Evolutionary conservation across 2,329 filamentous ascomycete genomes (phyloP).

Genomic region (Epichloe glyceriae): DNA sequence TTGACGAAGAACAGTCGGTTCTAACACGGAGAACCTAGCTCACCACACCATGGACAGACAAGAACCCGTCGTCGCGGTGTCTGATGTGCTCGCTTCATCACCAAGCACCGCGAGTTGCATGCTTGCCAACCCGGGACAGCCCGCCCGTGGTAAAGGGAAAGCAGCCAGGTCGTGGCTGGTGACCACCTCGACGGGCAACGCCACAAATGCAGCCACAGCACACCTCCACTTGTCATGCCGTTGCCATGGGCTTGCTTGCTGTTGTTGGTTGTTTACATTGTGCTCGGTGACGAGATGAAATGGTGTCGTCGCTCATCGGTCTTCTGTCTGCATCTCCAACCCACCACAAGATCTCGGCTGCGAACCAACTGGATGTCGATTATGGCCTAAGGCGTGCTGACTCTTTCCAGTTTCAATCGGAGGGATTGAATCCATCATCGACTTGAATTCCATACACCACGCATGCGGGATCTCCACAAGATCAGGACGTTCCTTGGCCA

Average conservation of each 20-base stretch:
- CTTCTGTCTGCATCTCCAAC: neutral
- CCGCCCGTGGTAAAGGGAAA: neutral
- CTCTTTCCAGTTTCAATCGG: neutral
- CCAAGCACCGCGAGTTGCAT: no score
- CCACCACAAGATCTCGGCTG: neutral
- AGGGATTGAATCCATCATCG: neutral
- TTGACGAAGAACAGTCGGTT: no score
- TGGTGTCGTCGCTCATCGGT: neutral
- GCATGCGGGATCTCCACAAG: neutral
- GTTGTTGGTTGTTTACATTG: conserved; percentile 18
- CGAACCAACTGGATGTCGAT: neutral
- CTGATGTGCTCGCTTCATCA: no score
- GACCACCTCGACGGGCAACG: neutral
- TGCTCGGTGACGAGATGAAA: neutral
- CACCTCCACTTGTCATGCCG: neutral
- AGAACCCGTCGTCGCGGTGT: no score
- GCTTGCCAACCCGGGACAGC: no score
- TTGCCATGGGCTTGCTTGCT: conserved; percentile 16
- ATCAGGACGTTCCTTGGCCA: conserved; percentile 11
- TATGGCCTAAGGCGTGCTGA: neutral
- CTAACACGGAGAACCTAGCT: no score
- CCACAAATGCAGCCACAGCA: conserved; percentile 10
- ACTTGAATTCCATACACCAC: neutral
- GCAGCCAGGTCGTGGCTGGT: neutral
- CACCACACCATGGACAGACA: no score